Conservation (phyloP, 805 yeast species). For the Debaryomyces hansenii region DNA sequence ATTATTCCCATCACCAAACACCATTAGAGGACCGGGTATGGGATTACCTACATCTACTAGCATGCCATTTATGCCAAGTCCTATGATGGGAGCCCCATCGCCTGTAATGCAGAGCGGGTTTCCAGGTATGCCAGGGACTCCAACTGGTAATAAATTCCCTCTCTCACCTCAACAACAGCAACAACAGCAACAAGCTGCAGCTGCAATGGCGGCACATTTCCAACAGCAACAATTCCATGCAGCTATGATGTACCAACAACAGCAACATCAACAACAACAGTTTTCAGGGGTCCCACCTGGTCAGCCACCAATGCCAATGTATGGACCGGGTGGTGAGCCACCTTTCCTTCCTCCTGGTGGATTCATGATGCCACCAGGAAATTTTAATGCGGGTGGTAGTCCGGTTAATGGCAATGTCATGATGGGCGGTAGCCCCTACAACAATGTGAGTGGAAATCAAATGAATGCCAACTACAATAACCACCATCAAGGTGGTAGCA, state of each 20-base stretch:
- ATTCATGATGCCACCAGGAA: constrained; percentile 33
- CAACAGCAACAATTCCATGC: constrained; percentile 40
- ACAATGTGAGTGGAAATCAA: constrained; percentile 5
- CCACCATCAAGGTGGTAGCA: constrained; percentile 11
- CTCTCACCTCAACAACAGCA: constrained; percentile 33
- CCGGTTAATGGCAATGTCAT: constrained; percentile 29
- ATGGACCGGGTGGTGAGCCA: constrained; percentile 29
- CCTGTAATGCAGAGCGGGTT: neutral
- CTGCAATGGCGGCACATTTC: constrained; percentile 32
- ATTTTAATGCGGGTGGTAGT: constrained; percentile 23
- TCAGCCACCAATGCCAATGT: constrained; percentile 34
- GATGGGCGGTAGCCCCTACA: constrained; percentile 15
- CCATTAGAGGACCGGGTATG: constrained; percentile 14
- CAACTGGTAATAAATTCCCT: constrained; percentile 20
- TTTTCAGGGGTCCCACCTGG: constrained; percentile 27
- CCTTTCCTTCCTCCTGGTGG: constrained; percentile 36
- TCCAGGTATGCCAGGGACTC: constrained; percentile 7
- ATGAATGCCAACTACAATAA: constrained; percentile 8
- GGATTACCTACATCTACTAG: constrained; percentile 13
- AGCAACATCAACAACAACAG: constrained; percentile 34
- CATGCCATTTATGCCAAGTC: constrained; percentile 31
- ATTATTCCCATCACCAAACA: constrained; percentile 46
- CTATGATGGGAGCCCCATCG: constrained; percentile 25
- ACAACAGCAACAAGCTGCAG: constrained; percentile 17
- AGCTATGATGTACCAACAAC: constrained; percentile 41